These are phyloP conservation scores for Blastomyces gilchristii DNA, from an alignment of 2,329 filamentous ascomycete species.

Conservation along the genomic window DNA sequence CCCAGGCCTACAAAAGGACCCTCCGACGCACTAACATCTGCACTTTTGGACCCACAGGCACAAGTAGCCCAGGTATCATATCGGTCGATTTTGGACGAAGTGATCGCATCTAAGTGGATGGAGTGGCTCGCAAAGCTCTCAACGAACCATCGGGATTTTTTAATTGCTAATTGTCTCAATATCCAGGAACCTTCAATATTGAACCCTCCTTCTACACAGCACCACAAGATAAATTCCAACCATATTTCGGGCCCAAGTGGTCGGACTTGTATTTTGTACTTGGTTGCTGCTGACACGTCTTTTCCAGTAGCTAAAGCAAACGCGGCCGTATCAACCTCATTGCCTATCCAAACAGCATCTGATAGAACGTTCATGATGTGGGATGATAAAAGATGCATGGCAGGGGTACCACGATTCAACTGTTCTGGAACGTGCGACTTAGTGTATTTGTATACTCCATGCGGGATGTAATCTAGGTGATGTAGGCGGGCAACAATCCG, in stretches of 20 bases:
- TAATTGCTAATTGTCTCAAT: constrained; percentile 25
- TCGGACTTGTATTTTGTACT: constrained; percentile 33
- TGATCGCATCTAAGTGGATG: constrained; percentile 20
- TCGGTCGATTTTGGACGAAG: constrained; percentile 27
- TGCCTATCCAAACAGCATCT: constrained; percentile 37
- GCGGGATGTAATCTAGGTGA: constrained; percentile 34
- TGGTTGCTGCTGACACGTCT: constrained; percentile 27
- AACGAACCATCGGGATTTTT: constrained; percentile 29
- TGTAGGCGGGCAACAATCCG: constrained; percentile 38
- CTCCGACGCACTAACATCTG: constrained; percentile 15
- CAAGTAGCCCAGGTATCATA: constrained; percentile 30
- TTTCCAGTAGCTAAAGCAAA: constrained; percentile 30
- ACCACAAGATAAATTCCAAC: constrained; percentile 43
- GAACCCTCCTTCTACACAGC: constrained; percentile 40
- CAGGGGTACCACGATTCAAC: constrained; percentile 30
- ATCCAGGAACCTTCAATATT: constrained; percentile 33
- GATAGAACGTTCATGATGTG: constrained; percentile 40
- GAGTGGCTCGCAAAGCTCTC: constrained; percentile 33
- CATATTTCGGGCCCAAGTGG: constrained; percentile 40
- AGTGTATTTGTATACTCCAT: constrained; percentile 35
- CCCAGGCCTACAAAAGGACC: constrained; percentile 33
- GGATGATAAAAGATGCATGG: constrained; percentile 34
- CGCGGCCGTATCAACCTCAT: constrained; percentile 30
- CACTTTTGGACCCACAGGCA: constrained; percentile 13
- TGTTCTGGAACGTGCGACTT: constrained; percentile 20